Base-by-base conservation (phyloP, 106 monocot genomes). In the Xerophyta viscosa region DNA sequence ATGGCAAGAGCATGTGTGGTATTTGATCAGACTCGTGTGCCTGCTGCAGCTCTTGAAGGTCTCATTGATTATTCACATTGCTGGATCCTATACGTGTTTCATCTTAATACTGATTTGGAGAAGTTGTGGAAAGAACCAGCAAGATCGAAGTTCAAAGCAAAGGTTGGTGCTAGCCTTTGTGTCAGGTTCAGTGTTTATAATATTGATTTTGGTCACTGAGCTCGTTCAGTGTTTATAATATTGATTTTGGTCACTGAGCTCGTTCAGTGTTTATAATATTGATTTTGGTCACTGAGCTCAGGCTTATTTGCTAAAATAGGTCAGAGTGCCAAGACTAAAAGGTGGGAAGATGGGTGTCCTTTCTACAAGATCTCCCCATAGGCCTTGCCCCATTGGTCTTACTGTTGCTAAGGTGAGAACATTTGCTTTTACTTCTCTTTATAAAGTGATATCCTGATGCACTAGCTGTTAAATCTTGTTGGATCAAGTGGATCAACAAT, bases 341-440 rank as follows among this genome's bases (percentile, higher is more conserved):
- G 96, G 96, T 52, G 73, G 76, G 11, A 96, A 86, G 71, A 77
- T 82, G 76, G 96, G 96, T 31, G 89, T 96, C 24, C 68, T 96
- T 55, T 84, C 96, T 29, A 96, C 96, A 50, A 81, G 96, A 68
- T 96, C 89, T 17, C 96, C 96, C 26, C 96, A 96, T 64, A 57
- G 96, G 20, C 96, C 96, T 50, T 82, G 89, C 75, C 96, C 96
- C 20, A 81, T 96, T 65, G 96, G 96, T 61, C 85, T 96, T 28
- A 79, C 81, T 50, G 89, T 89, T 68, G 96, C 96, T 41, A 96
- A 96, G 81, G 96, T 86, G 76, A 71, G n/a, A 52, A 52, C 22
- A 20, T 8, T 49, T 29, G 37, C 27, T 3, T 29, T n/a, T n/a
- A n/a, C n/a, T n/a, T n/a, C n/a, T n/a, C n/a, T n/a, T n/a, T n/a